Evolutionary conservation across 495 filamentous ascomycete genomes (phyloP).

Genomic region (Tuber melanosporum): DNA sequence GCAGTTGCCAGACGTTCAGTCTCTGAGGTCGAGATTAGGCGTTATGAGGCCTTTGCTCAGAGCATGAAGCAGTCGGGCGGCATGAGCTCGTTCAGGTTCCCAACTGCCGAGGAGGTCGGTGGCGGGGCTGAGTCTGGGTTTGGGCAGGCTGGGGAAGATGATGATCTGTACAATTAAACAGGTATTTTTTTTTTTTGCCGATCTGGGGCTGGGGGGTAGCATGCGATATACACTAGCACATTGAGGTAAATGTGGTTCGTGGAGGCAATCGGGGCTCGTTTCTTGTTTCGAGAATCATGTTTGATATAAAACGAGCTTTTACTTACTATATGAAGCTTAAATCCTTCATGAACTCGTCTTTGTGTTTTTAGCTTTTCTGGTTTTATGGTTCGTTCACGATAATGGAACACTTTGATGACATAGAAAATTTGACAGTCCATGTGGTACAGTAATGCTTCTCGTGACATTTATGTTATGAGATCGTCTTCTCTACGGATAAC

Average conservation of each 20-base stretch:
- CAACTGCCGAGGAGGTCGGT: conserved; percentile 58
- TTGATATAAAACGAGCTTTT: conserved; percentile 3
- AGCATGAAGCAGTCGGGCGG: conserved; percentile 96
- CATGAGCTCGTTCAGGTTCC: conserved; percentile 96
- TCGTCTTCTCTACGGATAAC: not conserved
- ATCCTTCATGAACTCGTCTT: not conserved
- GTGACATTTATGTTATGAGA: not conserved
- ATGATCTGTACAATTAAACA: conserved; percentile 62
- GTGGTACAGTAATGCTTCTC: not conserved
- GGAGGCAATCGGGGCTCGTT: not conserved
- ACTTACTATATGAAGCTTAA: not conserved
- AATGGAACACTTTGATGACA: conserved; percentile 6
- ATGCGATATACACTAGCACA: not conserved
- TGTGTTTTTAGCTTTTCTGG: conserved; percentile 1
- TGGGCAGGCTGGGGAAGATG: conserved; percentile 78
- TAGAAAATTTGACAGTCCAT: not conserved
- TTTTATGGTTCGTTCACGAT: not conserved
- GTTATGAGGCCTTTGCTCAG: conserved; percentile 97
- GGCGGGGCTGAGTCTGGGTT: conserved; percentile 57
- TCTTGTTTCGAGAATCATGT: not conserved
- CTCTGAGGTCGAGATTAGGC: conserved; percentile 90
- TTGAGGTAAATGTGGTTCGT: not conserved
- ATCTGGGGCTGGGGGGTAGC: not conserved
- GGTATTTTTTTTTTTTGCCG: conserved; percentile 32
- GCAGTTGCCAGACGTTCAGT: conserved; percentile 84